These are phyloP conservation scores for Syzygium malaccense DNA, from an alignment of 441 rosid genomes.

Conservation along the genomic window DNA sequence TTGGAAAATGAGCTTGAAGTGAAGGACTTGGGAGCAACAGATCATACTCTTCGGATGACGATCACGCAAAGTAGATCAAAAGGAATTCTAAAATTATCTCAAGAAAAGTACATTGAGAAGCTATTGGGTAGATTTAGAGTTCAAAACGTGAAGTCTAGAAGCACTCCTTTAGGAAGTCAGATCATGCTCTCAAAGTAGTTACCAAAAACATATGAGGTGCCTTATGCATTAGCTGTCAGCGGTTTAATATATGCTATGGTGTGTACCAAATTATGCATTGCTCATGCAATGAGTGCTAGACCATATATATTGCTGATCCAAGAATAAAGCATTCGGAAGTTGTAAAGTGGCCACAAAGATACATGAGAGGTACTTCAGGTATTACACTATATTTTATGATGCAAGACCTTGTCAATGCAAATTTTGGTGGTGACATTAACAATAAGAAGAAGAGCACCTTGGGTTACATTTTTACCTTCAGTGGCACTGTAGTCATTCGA, in stretches of 20 bases:
- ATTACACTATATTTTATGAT: not conserved
- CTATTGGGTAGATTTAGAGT: no score
- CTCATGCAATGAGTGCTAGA: fast-evolving
- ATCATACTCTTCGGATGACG: no score
- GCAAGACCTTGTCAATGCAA: not conserved
- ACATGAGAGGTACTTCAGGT: not conserved
- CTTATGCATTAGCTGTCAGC: fast-evolving
- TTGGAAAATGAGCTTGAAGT: no score
- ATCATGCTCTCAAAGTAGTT: not conserved
- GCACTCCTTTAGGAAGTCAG: not conserved
- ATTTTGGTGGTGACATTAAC: not conserved
- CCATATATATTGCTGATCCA: no score
- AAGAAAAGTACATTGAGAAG: no score
- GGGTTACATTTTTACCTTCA: not conserved
- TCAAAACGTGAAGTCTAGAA: not conserved
- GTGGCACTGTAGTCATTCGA: not conserved
- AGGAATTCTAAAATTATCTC: no score
- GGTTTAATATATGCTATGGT: no score
- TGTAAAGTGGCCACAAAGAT: not conserved
- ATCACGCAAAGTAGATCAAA: no score
- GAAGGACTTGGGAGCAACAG: no score
- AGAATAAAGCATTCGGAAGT: not conserved
- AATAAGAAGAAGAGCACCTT: not conserved
- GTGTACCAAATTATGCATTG: not conserved
- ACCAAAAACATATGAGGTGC: not conserved